Base-by-base conservation (phyloP, 2,329 filamentous ascomycete species). In the Plenodomus tracheiphilus region DNA sequence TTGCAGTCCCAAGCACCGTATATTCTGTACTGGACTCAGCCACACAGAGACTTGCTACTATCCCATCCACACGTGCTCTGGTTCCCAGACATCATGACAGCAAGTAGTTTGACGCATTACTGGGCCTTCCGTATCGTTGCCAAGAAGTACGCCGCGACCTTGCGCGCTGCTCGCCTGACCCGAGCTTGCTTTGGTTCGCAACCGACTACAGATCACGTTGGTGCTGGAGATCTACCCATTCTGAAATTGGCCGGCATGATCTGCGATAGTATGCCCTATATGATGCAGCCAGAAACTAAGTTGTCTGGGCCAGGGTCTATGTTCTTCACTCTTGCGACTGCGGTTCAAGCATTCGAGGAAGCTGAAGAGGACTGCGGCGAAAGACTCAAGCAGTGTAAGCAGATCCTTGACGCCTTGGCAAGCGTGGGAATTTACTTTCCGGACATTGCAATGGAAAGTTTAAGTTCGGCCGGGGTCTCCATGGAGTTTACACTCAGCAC, bases 71-170 rank as follows among this genome's bases (percentile, higher is more conserved):
- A n/a, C n/a, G 30, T 20, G 13, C 36, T 52, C 20, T 52, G 49
- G 41, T 52, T 45, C 38, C 37, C 41, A n/a, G 42, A 49, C 35
- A 41, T 48, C 20, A 44, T 52, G 46, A 39, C 30, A 8, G 46
- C 49, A 18, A 52, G 39, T 17, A 52, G 37, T 25, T 20, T 49
- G 41, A 46, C 21, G 8, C 49, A 52, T 42, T 49, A 20, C 21
- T 52, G 41, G 49, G 44, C 45, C 37, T 44, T 52, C 16, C 17
- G 39, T 41, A 52, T 49, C 34, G 15, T 52, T 17, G 43, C 37
- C 17, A 35, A 30, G 30, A 39, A 16, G 22, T 40, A 49, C 32
- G 18, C 49, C 5, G 17, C 19, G 20, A 16, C 19, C 18, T 15
- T 48, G 4, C n/a, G 28, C n/a, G 30, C 13, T 17, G 18, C 17